These are phyloP conservation scores for Diplodia scrobiculata DNA, from an alignment of 2,329 filamentous ascomycete genomes.

Conservation along the genomic window DNA sequence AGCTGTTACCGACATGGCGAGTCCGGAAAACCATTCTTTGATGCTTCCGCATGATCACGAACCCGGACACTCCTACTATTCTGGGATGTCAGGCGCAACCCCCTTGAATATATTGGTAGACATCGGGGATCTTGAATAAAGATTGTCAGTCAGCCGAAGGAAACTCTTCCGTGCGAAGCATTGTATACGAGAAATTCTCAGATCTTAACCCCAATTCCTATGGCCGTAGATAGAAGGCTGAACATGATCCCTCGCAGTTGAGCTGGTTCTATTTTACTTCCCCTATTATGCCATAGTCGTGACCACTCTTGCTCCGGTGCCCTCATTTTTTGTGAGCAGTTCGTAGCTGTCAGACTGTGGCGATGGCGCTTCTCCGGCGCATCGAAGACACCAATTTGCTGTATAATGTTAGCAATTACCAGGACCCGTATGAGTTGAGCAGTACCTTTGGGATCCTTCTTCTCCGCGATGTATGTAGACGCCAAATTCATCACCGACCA, in stretches of 20 bases:
- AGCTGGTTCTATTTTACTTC: accelerated
- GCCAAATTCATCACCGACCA: neutral
- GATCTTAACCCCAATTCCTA: too few species aligned
- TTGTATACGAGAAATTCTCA: too few species aligned
- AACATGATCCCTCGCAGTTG: neutral
- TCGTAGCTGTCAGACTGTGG: neutral
- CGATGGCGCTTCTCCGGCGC: neutral
- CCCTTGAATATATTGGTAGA: too few species aligned
- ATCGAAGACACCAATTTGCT: neutral
- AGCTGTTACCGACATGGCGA: neutral
- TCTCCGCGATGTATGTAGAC: neutral
- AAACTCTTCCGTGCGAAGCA: too few species aligned
- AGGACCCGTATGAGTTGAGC: too few species aligned
- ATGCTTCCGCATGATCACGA: neutral
- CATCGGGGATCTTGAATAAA: too few species aligned
- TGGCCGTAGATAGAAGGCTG: neutral
- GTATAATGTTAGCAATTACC: neutral
- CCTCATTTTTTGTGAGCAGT: neutral
- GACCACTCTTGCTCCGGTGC: neutral
- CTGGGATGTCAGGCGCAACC: too few species aligned
- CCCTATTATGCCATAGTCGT: neutral
- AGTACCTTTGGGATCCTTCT: neutral
- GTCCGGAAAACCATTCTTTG: too few species aligned
- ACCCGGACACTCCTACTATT: neutral
- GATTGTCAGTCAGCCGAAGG: too few species aligned